A percentile compares a stretch with the other conserved stretches of the same genome.
These are phyloP conservation scores for Trichosporon asahii DNA, from an alignment of 1,284 basidiomycete genomes.

Conservation along the genomic window DNA sequence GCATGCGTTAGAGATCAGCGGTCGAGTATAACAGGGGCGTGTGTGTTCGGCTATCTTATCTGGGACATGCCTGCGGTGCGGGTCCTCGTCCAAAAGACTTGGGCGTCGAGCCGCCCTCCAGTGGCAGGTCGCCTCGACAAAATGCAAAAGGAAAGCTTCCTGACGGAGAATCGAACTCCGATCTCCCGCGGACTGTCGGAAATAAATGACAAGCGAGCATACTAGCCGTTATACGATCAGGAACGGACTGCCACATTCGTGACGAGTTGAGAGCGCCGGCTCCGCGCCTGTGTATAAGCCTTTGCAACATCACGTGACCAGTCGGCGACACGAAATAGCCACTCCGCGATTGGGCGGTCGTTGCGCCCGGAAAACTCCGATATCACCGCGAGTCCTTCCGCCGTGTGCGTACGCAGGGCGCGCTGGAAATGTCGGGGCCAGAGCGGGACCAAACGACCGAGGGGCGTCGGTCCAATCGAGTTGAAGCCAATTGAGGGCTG, in stretches of 20 bases:
- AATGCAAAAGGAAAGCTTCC: neutral
- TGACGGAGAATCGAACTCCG: conserved; percentile 5
- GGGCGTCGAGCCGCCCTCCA: too few relatives aligned
- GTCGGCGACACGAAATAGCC: neutral
- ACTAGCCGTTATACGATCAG: conserved; percentile 5
- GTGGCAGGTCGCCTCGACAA: neutral
- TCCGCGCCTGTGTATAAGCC: neutral
- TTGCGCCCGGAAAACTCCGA: conserved; percentile 5
- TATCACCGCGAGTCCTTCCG: conserved; percentile 11
- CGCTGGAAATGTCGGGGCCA: conserved; percentile 8
- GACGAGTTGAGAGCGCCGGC: neutral
- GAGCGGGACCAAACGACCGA: neutral
- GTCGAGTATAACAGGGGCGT: neutral
- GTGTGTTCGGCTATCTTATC: neutral
- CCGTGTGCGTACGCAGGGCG: neutral
- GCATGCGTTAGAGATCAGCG: conserved; percentile 9
- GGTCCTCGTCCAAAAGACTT: neutral
- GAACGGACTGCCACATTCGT: neutral
- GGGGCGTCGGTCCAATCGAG: neutral
- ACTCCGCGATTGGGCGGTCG: neutral
- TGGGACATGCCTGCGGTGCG: neutral
- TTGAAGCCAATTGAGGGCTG: conserved; percentile 1
- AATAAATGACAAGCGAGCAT: neutral
- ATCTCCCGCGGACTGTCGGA: neutral
- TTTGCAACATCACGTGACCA: neutral